Conservation (phyloP, 2,329 filamentous ascomycete genomes). For the Nemania bipapillata region DNA sequence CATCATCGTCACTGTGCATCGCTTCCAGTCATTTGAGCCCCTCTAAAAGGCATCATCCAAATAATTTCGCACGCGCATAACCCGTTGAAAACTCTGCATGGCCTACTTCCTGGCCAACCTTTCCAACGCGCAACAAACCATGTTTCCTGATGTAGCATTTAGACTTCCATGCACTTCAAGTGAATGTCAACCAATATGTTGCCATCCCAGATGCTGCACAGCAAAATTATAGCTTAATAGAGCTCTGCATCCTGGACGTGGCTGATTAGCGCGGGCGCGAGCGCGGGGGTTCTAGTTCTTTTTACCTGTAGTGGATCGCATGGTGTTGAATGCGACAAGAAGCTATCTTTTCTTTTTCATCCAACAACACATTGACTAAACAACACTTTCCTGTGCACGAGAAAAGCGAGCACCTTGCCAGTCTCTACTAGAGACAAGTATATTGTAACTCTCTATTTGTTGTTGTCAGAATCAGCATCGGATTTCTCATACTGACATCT, state of each 20-base stretch:
- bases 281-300: neutral
- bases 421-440: conserved; percentile 2
- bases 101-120: neutral
- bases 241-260: conserved; percentile 1
- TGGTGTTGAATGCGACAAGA: conserved; percentile 18
- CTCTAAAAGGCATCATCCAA: neutral
- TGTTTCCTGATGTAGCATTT: conserved; percentile 28
- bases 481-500: conserved; percentile 35
- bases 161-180: conserved; percentile 29
- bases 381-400: conserved; percentile 7
- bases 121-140: conserved; percentile 22
- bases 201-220: conserved; percentile 14
- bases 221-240: conserved; percentile 14
- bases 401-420: conserved; percentile 1
- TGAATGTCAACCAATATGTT: conserved; percentile 22
- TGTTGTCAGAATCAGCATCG: neutral
- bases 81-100: conserved; percentile 29
- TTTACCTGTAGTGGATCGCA: conserved; percentile 9
- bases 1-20: conserved; percentile 14
- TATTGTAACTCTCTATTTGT: conserved; percentile 3
- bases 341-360: conserved; percentile 12
- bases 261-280: conserved; percentile 6
- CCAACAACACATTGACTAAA: conserved; percentile 2
- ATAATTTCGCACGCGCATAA: conserved; percentile 5
- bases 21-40: conserved; percentile 9